A percentile compares a stretch with the other conserved stretches of the same genome.
phyloP scores from a whole-genome alignment of 768 basidiomycete genomes.

The Dacryopinax spathularia region DNA sequence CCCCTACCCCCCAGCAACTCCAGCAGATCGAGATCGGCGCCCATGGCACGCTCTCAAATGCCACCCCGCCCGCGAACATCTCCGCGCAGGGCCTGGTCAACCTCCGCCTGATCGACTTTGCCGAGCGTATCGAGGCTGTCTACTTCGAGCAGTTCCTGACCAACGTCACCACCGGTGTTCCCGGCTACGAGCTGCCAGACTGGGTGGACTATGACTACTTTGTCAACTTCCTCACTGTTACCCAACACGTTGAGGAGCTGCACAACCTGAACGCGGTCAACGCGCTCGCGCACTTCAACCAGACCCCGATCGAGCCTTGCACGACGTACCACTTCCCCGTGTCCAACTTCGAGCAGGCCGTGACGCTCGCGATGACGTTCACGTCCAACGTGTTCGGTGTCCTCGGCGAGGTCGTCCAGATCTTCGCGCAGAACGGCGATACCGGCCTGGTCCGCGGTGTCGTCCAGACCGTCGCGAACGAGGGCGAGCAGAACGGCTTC shows the following conservation, averaged over 20 bases:
- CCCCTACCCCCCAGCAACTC: not conserved
- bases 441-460: constrained; percentile 6
- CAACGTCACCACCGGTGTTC: not conserved
- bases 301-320: not conserved
- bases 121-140: not conserved
- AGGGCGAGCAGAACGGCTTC: constrained; percentile 8
- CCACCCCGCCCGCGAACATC: not conserved
- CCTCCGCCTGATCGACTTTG: not conserved
- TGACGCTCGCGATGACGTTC: constrained; percentile 8
- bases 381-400: constrained; percentile 8
- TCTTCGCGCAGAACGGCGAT: constrained; percentile 7
- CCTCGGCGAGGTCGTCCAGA: constrained; percentile 6
- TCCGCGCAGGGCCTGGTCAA: not conserved
- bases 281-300: not conserved
- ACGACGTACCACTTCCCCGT: constrained; percentile 7
- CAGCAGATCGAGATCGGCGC: not conserved
- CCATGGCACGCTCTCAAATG: not conserved
- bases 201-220: not conserved
- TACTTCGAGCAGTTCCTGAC: not conserved
- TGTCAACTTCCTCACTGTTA: not conserved
- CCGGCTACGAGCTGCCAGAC: not conserved
- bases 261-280: not conserved
- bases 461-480: constrained; percentile 6
- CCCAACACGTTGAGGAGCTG: not conserved
- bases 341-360: not conserved